A percentile compares a stretch with the other conserved stretches of the same genome.
phyloP scores from a whole-genome alignment of 768 basidiomycete species.

The Naganishia vaughanmartiniae region DNA sequence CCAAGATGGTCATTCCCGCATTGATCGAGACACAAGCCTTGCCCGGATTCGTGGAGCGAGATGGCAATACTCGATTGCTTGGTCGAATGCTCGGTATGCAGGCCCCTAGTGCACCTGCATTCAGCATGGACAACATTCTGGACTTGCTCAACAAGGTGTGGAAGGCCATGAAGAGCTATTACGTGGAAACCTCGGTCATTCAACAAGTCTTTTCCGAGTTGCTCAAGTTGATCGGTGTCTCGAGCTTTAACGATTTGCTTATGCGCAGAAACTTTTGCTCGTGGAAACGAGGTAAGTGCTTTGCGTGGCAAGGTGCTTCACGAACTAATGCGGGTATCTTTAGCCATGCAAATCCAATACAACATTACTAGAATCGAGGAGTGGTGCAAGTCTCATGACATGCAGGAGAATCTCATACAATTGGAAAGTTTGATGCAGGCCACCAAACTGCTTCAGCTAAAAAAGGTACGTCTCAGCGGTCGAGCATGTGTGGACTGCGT shows the following conservation, averaged over 20 bases:
- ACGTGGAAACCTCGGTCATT: slow-evolving; percentile 94
- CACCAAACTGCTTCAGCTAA: slow-evolving; percentile 93
- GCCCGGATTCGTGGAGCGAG: slow-evolving; percentile 94
- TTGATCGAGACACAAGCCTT: slow-evolving; percentile 95
- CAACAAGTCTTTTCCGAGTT: slow-evolving; percentile 90
- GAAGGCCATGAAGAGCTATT: slow-evolving; percentile 97
- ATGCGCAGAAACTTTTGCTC: slow-evolving; percentile 99
- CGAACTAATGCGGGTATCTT: slow-evolving; percentile 5
- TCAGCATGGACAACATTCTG: slow-evolving; percentile 95
- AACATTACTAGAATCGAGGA: slow-evolving; percentile 78
- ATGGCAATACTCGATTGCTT: slow-evolving; percentile 88
- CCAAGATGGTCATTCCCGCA: slow-evolving; percentile 99
- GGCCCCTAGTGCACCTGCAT: slow-evolving; percentile 65
- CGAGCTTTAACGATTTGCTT: slow-evolving; percentile 94
- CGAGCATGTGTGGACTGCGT: neutral
- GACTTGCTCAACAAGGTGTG: slow-evolving; percentile 95
- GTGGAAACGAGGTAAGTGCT: slow-evolving; percentile 87
- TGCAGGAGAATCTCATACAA: slow-evolving; percentile 97
- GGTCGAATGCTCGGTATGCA: slow-evolving; percentile 83
- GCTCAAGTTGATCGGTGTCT: slow-evolving; percentile 90
- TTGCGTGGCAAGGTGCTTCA: neutral
- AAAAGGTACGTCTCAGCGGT: slow-evolving; percentile 65
- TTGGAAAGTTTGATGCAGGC: slow-evolving; percentile 99
- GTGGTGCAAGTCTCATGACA: slow-evolving; percentile 99
- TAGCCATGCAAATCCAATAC: slow-evolving; percentile 99